Percentiles rank a stretch among this genome's conserved stretches.
phyloP scores from a whole-genome alignment of 2,329 filamentous ascomycete genomes.

The Chrysoporthe deuterocubensis region DNA sequence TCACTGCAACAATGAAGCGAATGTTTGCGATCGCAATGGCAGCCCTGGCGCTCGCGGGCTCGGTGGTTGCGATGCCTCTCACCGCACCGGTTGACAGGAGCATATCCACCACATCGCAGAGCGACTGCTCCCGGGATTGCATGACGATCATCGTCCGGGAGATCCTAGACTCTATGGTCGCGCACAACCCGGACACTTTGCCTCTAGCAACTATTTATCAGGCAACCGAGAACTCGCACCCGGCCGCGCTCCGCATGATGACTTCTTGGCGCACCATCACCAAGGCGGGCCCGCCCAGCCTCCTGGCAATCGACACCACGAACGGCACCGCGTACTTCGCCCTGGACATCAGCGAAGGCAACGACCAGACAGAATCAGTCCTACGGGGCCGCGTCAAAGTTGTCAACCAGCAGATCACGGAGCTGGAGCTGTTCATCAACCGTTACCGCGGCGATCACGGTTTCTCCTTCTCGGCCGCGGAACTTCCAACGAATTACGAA shows the following conservation, averaged over 20 bases:
- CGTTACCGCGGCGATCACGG: constrained; percentile 33
- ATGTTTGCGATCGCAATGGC: neutral
- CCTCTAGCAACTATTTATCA: constrained; percentile 16
- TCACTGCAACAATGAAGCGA: constrained; percentile 4
- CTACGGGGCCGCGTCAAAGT: constrained; percentile 32
- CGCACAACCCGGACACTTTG: constrained; percentile 8
- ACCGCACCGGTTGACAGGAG: constrained; percentile 3
- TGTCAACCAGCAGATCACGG: constrained; percentile 31
- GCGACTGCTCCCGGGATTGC: constrained; percentile 2
- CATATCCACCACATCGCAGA: neutral
- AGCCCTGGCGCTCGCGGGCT: neutral
- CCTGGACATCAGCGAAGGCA: constrained; percentile 31
- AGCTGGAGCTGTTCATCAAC: constrained; percentile 33
- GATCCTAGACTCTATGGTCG: constrained; percentile 18
- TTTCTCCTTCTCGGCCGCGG: constrained; percentile 31
- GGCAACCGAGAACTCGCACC: constrained; percentile 29
- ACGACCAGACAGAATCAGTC: constrained; percentile 26
- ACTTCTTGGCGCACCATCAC: constrained; percentile 31
- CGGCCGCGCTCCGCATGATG: constrained; percentile 32
- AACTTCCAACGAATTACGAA: constrained; percentile 30
- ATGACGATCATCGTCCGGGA: neutral
- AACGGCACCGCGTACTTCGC: constrained; percentile 30
- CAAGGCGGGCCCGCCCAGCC: constrained; percentile 29
- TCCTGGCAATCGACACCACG: constrained; percentile 27
- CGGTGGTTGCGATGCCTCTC: constrained; percentile 1